These are phyloP conservation scores for Kuraishia piskuri DNA, from an alignment of 805 yeast genomes.

Conservation along the genomic window DNA sequence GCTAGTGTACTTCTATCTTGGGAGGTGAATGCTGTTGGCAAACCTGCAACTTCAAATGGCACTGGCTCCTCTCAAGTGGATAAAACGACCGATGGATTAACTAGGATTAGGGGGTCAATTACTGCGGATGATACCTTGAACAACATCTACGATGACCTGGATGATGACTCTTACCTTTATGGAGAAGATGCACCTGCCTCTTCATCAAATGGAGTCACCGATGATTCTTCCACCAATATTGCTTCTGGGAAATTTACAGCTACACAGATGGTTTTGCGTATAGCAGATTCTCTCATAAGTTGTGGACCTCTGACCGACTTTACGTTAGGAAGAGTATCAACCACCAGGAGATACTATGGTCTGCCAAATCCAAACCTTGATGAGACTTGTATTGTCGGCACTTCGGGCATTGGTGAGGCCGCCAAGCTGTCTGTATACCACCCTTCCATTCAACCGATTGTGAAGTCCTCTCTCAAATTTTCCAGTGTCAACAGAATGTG, in stretches of 20 bases:
- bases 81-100: not conserved
- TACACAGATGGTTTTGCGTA: not conserved
- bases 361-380: constrained; percentile 58
- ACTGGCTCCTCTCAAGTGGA: not conserved
- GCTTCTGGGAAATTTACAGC: not conserved
- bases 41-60: not conserved
- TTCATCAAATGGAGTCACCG: not conserved
- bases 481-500: constrained; percentile 69
- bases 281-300: constrained; percentile 43
- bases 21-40: constrained; percentile 5
- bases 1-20: constrained; percentile 45
- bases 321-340: constrained; percentile 52
- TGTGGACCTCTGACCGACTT: constrained; percentile 70
- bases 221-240: not conserved
- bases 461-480: constrained; percentile 61
- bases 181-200: constrained; percentile 20
- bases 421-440: constrained; percentile 54
- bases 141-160: constrained; percentile 25
- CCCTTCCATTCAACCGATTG: constrained; percentile 59
- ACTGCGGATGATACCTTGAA: not conserved
- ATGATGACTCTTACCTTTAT: constrained; percentile 36
- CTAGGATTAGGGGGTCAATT: not conserved
- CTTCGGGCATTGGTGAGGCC: constrained; percentile 53
- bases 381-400: constrained; percentile 60
- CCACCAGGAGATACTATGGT: constrained; percentile 48